A percentile compares a stretch with the other conserved stretches of the same genome.
Evolutionary conservation across 2,329 filamentous ascomycete genomes (phyloP).

Genomic region (Teratosphaeria gauchensis): DNA sequence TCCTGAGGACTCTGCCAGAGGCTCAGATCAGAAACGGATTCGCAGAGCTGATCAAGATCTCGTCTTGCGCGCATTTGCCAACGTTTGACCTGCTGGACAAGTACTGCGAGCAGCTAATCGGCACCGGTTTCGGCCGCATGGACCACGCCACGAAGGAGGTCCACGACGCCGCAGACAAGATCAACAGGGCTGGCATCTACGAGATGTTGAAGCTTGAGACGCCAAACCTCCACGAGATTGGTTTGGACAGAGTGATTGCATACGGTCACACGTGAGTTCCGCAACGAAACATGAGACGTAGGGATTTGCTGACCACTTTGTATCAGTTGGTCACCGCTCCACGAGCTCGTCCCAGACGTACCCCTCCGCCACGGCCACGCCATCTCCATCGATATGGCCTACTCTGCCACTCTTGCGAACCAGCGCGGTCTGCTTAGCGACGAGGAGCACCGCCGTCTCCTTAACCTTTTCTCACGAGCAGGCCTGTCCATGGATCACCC

Average conservation of each 20-base stretch:
- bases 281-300: background rate
- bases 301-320: constrained; percentile 2
- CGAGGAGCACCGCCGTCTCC: constrained; percentile 50
- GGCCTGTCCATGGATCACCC: constrained; percentile 64
- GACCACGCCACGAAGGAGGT: constrained; percentile 49
- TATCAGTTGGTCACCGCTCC: constrained; percentile 57
- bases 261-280: constrained; percentile 57
- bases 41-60: constrained; percentile 68
- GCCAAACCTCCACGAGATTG: constrained; percentile 64
- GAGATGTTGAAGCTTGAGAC: constrained; percentile 68
- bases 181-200: constrained; percentile 56
- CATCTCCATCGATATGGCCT: constrained; percentile 69
- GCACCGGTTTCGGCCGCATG: constrained; percentile 53
- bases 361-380: constrained; percentile 64
- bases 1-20: constrained; percentile 57
- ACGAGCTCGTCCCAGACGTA: constrained; percentile 59
- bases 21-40: constrained; percentile 65
- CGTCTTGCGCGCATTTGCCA: constrained; percentile 55
- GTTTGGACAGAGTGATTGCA: constrained; percentile 61
- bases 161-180: constrained; percentile 52
- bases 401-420: constrained; percentile 59
- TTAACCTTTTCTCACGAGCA: constrained; percentile 60
- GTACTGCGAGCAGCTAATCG: constrained; percentile 59
- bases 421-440: constrained; percentile 51
- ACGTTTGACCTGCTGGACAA: constrained; percentile 61